These are phyloP conservation scores for Salisapilia sapeloensis DNA, from an alignment of 352 stramenopile genomes.

Conservation along the genomic window DNA sequence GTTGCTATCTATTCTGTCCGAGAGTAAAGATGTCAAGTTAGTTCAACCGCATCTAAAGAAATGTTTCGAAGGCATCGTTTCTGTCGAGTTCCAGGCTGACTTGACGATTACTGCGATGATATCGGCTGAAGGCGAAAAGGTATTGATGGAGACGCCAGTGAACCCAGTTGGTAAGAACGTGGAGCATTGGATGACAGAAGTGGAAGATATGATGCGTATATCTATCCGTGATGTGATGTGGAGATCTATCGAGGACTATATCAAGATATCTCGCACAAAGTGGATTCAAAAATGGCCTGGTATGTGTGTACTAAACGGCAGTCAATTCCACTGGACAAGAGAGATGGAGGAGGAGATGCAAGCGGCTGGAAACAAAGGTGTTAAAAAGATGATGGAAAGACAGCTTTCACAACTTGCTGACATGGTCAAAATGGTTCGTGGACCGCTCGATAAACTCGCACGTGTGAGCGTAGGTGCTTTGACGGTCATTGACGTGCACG, in stretches of 20 bases:
- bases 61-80: constrained; percentile 91
- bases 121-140: constrained; percentile 80
- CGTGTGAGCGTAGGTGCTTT: constrained; percentile 86
- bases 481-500: constrained; percentile 92
- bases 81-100: constrained; percentile 84
- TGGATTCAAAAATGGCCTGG: constrained; percentile 92
- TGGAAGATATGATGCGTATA: constrained; percentile 85
- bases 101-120: constrained; percentile 86
- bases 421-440: constrained; percentile 89
- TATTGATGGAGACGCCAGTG: constrained; percentile 67
- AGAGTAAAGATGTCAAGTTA: constrained; percentile 90
- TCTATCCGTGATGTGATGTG: constrained; percentile 87
- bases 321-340: constrained; percentile 90
- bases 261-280: constrained; percentile 72
- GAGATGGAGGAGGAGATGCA: constrained; percentile 86
- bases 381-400: constrained; percentile 83
- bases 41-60: constrained; percentile 92
- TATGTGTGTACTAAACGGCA: constrained; percentile 91
- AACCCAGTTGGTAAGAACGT: constrained; percentile 91
- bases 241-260: constrained; percentile 85
- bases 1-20: constrained; percentile 88
- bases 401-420: constrained; percentile 85
- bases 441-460: constrained; percentile 78
- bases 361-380: constrained; percentile 58
- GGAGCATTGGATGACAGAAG: constrained; percentile 92